Evolutionary conservation across 164 flowering plant species (phyloP).

Genomic region (Sextonia rubra): DNA sequence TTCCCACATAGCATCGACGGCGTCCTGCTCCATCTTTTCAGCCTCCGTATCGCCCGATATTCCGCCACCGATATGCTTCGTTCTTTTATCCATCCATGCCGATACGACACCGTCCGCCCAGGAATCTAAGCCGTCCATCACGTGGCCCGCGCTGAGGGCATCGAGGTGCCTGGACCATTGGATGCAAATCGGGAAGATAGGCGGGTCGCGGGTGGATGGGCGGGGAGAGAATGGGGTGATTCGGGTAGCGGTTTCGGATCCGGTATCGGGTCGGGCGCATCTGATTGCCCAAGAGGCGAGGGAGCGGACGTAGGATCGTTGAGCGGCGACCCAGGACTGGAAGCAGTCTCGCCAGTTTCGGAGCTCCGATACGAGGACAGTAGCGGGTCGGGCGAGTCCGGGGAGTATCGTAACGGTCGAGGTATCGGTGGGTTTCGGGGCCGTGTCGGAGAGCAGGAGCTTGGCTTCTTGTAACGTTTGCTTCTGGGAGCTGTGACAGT

Average conservation of each 20-base stretch:
- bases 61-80: conserved; percentile 38
- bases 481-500: conserved; percentile 76
- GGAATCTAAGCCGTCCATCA: conserved; percentile 61
- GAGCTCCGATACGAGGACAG: conserved; percentile 69
- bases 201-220: conserved; percentile 48
- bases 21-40: conserved; percentile 54
- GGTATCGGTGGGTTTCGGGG: conserved; percentile 35
- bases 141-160: conserved; percentile 40
- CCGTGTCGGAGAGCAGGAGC: conserved; percentile 59
- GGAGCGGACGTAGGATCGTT: conserved; percentile 67
- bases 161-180: conserved; percentile 81
- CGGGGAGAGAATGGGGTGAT: conserved; percentile 45
- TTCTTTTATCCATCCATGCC: conserved; percentile 27
- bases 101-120: conserved; percentile 82
- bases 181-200: conserved; percentile 64
- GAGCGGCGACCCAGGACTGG: conserved; percentile 78
- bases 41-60: conserved; percentile 26
- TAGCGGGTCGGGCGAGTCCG: conserved; percentile 52
- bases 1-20: conserved; percentile 68
- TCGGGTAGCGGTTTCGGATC: conserved; percentile 11
- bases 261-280: conserved; percentile 48
- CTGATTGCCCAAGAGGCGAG: conserved; percentile 75
- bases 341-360: conserved; percentile 78
- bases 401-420: conserved; percentile 37
- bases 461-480: conserved; percentile 79